Base-by-base conservation (phyloP, 2,329 filamentous ascomycete species). In the Chaetomiaceae sp. region DNA sequence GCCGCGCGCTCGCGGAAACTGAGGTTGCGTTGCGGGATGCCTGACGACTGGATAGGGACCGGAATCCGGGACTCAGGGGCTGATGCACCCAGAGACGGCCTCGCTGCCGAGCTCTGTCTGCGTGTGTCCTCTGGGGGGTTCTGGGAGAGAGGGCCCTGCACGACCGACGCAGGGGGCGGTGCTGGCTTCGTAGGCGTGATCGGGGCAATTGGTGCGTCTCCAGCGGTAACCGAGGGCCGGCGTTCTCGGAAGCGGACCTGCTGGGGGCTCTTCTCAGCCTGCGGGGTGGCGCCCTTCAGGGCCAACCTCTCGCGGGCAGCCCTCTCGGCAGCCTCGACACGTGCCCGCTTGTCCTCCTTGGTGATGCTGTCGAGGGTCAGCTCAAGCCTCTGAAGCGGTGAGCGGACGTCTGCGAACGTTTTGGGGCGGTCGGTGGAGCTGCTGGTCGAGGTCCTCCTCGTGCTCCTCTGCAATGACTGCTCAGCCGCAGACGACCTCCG, bases 361-460 rank as follows among this genome's bases (percentile, higher is more conserved):
- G 87, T 96, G 68, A 96, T 92, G 70, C 87, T 90, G 68, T 86
- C 87, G 63, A 97, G 78, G 62, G 89, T 93, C 63, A 88, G 82
- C 73, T 99, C 92, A 59, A 99, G 80, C 73, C 86, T 93, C 69
- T 99, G 92, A 46, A 99, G 77, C 46, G 95, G 93, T 56, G 92
- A 97, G 62, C 87, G 83, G 66, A 95, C 86, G 51, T 85, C 78
- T 63, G 92, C 87, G 70, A 87, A 83, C 72, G 76, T 74, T 74
- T 73, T 79, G 50, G 74, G 70, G 58, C 74, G 71, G 58, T 72
- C 70, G 46, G 67, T 64, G 45, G 67, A 70, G 56, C 64, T 68
- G 44, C 59, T 67, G 37, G 64, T 51, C 5, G 74, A 71, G 17
- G 66, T 63, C 62, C 66, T 71, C 60, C 66, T 70, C 31, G 52